Conservation (phyloP, 1,284 basidiomycete species). For the Porogramme epimiltina region DNA sequence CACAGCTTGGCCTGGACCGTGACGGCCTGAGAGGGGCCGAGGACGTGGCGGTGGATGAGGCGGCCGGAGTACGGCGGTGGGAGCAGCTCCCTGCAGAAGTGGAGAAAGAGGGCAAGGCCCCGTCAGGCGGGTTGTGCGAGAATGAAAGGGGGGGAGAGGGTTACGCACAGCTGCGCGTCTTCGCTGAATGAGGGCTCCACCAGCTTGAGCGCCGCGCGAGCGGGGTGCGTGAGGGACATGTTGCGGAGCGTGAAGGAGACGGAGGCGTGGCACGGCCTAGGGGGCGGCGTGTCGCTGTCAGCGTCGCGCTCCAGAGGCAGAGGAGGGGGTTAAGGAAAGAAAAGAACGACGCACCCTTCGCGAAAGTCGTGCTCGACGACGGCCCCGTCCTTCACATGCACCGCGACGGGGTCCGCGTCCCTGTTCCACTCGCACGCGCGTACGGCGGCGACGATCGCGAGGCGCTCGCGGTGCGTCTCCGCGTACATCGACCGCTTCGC, state of each 20-base stretch:
- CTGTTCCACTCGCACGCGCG: slow-evolving; percentile 74
- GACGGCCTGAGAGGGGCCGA: slow-evolving; percentile 50
- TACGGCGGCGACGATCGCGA: slow-evolving; percentile 67
- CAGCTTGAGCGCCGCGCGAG: slow-evolving; percentile 56
- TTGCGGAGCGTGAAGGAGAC: slow-evolving; percentile 69
- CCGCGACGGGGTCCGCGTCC: slow-evolving; percentile 74
- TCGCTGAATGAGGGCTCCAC: slow-evolving; percentile 27
- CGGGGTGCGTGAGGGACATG: slow-evolving; percentile 60
- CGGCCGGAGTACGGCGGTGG: slow-evolving; percentile 61
- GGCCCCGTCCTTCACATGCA: slow-evolving; percentile 44
- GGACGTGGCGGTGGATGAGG: slow-evolving; percentile 56
- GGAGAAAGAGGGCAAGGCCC: slow-evolving; percentile 3
- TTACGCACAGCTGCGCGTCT: slow-evolving; percentile 12
- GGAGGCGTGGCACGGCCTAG: slow-evolving; percentile 58
- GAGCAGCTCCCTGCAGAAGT: slow-evolving; percentile 43
- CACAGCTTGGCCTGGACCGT: slow-evolving; percentile 53
- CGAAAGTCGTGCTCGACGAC: slow-evolving; percentile 65
- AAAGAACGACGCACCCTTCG: slow-evolving; percentile 53
- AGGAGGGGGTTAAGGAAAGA: neutral
- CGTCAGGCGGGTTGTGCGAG: neutral
- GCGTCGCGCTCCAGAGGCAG: too few relatives aligned
- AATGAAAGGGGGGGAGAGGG: neutral
- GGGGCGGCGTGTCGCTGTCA: neutral
- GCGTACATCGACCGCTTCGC: slow-evolving; percentile 84
- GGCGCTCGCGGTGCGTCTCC: slow-evolving; percentile 78